A percentile compares a stretch with the other conserved stretches of the same genome.
phyloP scores from a whole-genome alignment of 169 alveolate genomes.

The Plasmodium coatneyi region DNA sequence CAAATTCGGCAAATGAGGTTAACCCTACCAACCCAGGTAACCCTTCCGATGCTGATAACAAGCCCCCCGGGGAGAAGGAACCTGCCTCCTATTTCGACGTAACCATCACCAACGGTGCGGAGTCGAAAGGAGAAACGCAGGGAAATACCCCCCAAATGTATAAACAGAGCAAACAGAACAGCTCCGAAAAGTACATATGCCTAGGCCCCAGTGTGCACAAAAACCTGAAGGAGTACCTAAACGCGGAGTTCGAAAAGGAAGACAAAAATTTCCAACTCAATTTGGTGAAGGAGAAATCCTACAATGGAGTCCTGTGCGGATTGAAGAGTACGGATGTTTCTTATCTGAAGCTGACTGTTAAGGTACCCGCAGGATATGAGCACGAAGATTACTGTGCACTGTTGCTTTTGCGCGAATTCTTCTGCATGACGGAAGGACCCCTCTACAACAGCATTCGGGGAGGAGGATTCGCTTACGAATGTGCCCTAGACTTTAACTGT shows the following conservation, averaged over 20 bases:
- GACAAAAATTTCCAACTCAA: constrained; percentile 20
- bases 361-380: constrained; percentile 79
- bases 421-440: constrained; percentile 85
- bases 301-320: constrained; percentile 73
- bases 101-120: too few relatives aligned
- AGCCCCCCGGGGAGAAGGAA: neutral
- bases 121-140: neutral
- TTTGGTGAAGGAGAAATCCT: constrained; percentile 8
- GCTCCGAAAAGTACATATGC: neutral
- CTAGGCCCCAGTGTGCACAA: constrained; percentile 55
- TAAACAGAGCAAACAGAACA: neutral
- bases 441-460: constrained; percentile 83
- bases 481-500: constrained; percentile 74
- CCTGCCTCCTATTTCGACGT: too few relatives aligned
- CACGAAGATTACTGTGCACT: constrained; percentile 76
- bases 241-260: constrained; percentile 32
- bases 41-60: neutral
- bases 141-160: neutral
- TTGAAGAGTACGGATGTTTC: constrained; percentile 82
- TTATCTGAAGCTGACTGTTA: constrained; percentile 72
- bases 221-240: constrained; percentile 55
- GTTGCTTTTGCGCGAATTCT: constrained; percentile 74
- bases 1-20: neutral
- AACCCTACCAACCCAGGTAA: neutral
- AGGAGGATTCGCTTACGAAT: constrained; percentile 85